These are phyloP conservation scores for Fusarium sp. DNA, from an alignment of 2,329 filamentous ascomycete species.

Conservation along the genomic window DNA sequence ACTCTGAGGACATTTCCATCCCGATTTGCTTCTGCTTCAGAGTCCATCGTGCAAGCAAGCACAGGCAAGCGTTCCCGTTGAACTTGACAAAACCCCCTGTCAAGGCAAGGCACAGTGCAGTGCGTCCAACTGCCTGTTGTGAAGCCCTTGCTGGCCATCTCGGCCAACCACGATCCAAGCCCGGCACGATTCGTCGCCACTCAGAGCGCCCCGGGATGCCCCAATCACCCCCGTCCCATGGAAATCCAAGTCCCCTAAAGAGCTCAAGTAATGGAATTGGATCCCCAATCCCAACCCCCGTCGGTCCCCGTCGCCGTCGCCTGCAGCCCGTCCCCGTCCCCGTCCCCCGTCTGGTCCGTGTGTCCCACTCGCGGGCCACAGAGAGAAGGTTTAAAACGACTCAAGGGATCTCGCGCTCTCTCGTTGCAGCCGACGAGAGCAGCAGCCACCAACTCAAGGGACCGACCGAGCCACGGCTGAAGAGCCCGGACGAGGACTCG, in stretches of 20 bases:
- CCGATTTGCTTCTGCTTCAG: slow-evolving; percentile 18
- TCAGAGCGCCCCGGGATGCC: neutral
- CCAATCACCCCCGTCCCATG: slow-evolving; percentile 25
- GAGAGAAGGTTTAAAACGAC: slow-evolving; percentile 12
- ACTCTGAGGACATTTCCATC: neutral
- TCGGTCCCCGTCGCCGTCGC: slow-evolving; percentile 24
- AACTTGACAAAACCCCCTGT: neutral
- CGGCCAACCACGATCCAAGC: slow-evolving; percentile 21
- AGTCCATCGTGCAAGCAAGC: neutral
- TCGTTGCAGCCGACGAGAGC: slow-evolving; percentile 6
- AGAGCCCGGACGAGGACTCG: slow-evolving; percentile 19
- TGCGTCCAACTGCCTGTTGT: slow-evolving; percentile 2
- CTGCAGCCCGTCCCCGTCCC: slow-evolving; percentile 11
- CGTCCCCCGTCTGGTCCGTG: neutral
- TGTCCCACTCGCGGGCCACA: neutral
- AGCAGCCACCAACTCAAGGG: slow-evolving; percentile 30
- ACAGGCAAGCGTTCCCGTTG: neutral
- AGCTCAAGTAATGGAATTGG: slow-evolving; percentile 34
- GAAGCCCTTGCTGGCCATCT: slow-evolving; percentile 1
- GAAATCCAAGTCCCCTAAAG: slow-evolving; percentile 19
- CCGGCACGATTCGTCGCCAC: slow-evolving; percentile 26
- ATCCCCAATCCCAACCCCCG: slow-evolving; percentile 29
- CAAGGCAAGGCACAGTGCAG: slow-evolving; percentile 16
- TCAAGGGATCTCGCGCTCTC: slow-evolving; percentile 7
- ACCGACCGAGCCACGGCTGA: slow-evolving; percentile 34